Percentiles rank a stretch among this genome's conserved stretches.
phyloP scores from a whole-genome alignment of 1,139 yeast species.

The Fermentozyma sake region DNA sequence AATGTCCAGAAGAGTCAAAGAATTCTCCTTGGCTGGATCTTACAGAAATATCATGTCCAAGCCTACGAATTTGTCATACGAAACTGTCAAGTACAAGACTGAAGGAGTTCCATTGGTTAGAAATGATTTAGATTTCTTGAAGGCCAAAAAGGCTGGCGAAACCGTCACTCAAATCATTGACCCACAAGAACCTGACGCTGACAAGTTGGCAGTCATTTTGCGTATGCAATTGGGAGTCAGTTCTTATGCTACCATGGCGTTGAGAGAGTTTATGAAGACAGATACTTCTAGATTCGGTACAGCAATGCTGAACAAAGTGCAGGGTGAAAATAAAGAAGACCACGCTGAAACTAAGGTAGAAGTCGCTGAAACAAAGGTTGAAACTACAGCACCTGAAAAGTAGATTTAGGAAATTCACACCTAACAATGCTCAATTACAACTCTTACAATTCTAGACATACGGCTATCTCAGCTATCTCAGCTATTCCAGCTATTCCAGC shows the following conservation, averaged over 20 bases:
- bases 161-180: conserved; percentile 26
- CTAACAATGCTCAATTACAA: not conserved
- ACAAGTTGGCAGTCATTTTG: conserved; percentile 66
- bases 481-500: conserved; percentile 3
- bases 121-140: conserved; percentile 74
- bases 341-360: not conserved
- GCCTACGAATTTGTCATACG: conserved; percentile 63
- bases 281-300: conserved; percentile 61
- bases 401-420: not conserved
- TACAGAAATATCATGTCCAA: conserved; percentile 73
- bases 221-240: conserved; percentile 79
- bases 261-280: conserved; percentile 83
- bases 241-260: conserved; percentile 96
- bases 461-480: not conserved
- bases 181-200: conserved; percentile 37
- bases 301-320: conserved; percentile 6
- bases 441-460: not conserved
- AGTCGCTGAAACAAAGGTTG: too few species aligned
- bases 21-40: conserved; percentile 88
- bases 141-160: conserved; percentile 31
- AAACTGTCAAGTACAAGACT: conserved; percentile 55
- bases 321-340: conserved; percentile 1
- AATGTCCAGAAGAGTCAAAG: conserved; percentile 82
- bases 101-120: conserved; percentile 67
- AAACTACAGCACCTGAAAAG: too few species aligned